A percentile compares a stretch with the other conserved stretches of the same genome.
phyloP scores from a whole-genome alignment of 176 grass and related monocot species.

The Ensete ventricosum region DNA sequence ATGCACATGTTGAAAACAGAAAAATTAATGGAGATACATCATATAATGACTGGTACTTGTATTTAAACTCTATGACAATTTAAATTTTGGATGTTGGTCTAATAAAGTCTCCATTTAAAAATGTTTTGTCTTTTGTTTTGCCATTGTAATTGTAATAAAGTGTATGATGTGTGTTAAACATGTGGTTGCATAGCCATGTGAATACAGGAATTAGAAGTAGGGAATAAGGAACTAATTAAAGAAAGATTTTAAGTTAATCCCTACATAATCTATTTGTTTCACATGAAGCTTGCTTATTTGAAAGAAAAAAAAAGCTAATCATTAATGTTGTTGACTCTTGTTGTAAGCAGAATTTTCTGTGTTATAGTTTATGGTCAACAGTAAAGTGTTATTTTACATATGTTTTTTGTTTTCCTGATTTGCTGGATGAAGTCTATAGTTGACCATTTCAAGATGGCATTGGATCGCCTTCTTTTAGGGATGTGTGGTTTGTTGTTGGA shows the following conservation, averaged over 20 bases:
- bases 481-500: slow-evolving; percentile 94
- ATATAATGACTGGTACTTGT: too few species aligned
- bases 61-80: too few species aligned
- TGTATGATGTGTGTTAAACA: too few species aligned
- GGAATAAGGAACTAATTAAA: background rate
- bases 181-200: too few species aligned
- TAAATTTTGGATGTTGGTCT: too few species aligned
- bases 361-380: background rate
- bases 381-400: background rate
- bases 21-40: too few species aligned
- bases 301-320: background rate
- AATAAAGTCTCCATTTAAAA: too few species aligned
- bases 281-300: background rate
- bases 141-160: too few species aligned
- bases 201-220: too few species aligned
- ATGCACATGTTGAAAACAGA: too few species aligned
- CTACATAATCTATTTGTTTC: background rate
- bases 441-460: slow-evolving; percentile 62
- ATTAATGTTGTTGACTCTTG: too few species aligned
- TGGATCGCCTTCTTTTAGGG: slow-evolving; percentile 91
- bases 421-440: slow-evolving; percentile 66
- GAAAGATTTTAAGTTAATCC: background rate
- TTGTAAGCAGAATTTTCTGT: background rate
- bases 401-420: slow-evolving; percentile 9
- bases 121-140: too few species aligned